A percentile compares a stretch with the other conserved stretches of the same genome.
These are phyloP conservation scores for Entrophospora sp. DNA, from an alignment of 192 early-diverging fungal species.

Conservation along the genomic window DNA sequence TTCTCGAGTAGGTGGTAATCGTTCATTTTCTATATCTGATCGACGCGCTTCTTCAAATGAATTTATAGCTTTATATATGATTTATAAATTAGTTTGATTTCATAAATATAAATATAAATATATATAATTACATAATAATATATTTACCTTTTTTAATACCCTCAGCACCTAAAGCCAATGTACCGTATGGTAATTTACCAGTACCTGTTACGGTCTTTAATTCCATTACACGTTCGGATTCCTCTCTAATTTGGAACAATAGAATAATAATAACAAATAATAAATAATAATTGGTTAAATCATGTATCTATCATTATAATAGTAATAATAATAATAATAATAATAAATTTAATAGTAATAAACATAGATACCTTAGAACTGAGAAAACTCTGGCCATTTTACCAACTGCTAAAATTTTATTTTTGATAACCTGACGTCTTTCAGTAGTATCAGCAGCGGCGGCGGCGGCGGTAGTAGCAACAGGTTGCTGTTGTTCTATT, in stretches of 20 bases:
- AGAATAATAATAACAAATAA: no score
- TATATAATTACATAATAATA: background rate
- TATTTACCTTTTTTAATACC: constrained; percentile 75
- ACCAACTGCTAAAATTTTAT: constrained; percentile 90
- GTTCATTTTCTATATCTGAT: constrained; percentile 89
- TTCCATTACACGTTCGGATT: constrained; percentile 88
- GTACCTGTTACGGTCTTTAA: constrained; percentile 83
- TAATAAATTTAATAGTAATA: no score
- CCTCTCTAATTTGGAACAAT: constrained; percentile 36
- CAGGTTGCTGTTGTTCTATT: no score
- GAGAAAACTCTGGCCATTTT: constrained; percentile 85
- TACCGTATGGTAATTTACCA: constrained; percentile 76
- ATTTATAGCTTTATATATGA: constrained; percentile 73
- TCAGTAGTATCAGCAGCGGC: constrained; percentile 51
- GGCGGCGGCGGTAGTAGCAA: constrained; percentile 4
- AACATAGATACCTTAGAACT: constrained; percentile 55
- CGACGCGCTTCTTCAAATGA: constrained; percentile 89
- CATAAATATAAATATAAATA: background rate
- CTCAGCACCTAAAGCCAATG: constrained; percentile 80
- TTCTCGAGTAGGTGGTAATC: constrained; percentile 69
- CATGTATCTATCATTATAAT: no score
- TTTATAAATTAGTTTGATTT: background rate
- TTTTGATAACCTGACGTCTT: constrained; percentile 60
- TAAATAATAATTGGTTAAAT: no score
- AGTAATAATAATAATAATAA: background rate